phyloP scores from a whole-genome alignment of 441 rosid species.

The Metrosideros polymorpha region DNA sequence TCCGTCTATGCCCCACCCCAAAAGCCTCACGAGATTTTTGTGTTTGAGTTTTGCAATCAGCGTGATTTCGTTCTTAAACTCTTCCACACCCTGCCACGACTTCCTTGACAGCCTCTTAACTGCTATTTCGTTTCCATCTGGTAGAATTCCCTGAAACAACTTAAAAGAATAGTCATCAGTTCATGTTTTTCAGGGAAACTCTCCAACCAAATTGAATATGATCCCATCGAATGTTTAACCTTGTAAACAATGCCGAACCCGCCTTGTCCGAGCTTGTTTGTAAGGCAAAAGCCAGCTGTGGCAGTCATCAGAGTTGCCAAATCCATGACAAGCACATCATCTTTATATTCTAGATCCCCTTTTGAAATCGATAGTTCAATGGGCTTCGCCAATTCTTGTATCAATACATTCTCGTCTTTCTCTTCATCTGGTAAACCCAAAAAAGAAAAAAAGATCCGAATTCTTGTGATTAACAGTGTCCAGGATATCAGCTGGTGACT shows the following conservation, averaged over 20 bases:
- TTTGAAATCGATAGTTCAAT: neutral
- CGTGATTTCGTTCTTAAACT: slow-evolving; percentile 48
- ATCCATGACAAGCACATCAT: neutral
- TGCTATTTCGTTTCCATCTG: slow-evolving; percentile 25
- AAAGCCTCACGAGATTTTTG: slow-evolving; percentile 42
- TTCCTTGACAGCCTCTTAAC: slow-evolving; percentile 37
- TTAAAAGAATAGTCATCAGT: neutral
- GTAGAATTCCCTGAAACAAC: slow-evolving; percentile 31
- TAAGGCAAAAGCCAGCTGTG: slow-evolving; percentile 3
- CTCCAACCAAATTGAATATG: neutral
- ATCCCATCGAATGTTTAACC: neutral
- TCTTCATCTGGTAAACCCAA: neutral
- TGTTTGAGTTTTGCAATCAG: slow-evolving; percentile 48
- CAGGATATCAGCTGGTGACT: neutral
- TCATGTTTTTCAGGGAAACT: neutral
- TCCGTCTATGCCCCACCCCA: slow-evolving; percentile 32
- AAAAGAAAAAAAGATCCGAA: neutral
- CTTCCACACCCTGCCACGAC: slow-evolving; percentile 41
- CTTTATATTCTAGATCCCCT: slow-evolving; percentile 16
- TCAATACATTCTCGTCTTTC: neutral
- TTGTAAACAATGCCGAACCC: slow-evolving; percentile 21
- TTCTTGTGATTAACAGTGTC: neutral
- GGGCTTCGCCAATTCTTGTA: neutral
- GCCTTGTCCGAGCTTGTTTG: slow-evolving; percentile 16
- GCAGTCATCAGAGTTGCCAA: neutral